Conservation (phyloP, 2,329 filamentous ascomycete species). For the Fusarium pininemorale region DNA sequence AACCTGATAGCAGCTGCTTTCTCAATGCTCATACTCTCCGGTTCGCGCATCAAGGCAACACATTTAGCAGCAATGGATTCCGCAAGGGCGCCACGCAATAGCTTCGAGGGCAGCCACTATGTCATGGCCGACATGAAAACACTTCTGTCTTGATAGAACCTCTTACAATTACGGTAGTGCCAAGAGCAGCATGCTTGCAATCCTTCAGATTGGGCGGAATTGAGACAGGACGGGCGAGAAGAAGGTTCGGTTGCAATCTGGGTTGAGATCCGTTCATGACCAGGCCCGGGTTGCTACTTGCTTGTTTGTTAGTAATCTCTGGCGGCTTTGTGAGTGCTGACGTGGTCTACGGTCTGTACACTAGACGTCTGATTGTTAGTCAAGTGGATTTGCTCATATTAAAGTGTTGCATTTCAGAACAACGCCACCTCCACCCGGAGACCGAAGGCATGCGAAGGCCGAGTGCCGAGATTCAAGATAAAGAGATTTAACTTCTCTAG, state of each 20-base stretch:
- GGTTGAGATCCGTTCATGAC: fast-evolving
- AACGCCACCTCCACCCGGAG: background rate
- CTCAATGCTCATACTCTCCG: too few relatives aligned
- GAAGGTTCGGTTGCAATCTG: background rate
- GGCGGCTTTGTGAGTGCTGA: background rate
- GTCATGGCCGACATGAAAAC: background rate
- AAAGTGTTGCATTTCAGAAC: background rate
- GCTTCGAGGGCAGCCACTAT: too few relatives aligned
- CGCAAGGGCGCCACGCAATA: too few relatives aligned
- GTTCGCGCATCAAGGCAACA: background rate
- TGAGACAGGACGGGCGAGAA: background rate
- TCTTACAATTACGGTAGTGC: too few relatives aligned
- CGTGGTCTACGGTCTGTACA: background rate
- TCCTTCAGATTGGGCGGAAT: background rate
- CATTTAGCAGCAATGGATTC: background rate
- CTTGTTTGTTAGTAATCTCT: background rate
- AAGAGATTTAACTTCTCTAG: background rate
- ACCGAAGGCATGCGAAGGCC: background rate
- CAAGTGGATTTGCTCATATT: background rate
- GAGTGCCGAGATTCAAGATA: background rate
- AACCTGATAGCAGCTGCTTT: too few relatives aligned
- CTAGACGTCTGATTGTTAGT: background rate
- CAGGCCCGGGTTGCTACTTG: background rate
- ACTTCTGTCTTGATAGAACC: background rate
- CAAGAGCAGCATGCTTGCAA: background rate